A percentile compares a stretch with the other conserved stretches of the same genome.
phyloP scores from a whole-genome alignment of 257 asterid genomes.

The Dorcoceras hygrometricum region DNA sequence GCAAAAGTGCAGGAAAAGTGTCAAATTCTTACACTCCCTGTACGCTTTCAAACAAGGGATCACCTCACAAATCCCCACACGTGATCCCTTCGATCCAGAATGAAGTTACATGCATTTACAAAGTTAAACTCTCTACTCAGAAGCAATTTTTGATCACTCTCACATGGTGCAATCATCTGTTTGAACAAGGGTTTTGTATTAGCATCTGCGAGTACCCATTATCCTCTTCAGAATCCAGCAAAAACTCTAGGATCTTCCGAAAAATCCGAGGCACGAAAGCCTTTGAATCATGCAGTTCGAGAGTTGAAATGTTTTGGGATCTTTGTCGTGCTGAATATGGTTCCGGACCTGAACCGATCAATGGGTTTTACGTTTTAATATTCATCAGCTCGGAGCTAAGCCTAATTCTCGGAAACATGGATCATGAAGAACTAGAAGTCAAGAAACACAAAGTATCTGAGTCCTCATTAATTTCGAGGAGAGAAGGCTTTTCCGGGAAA shows the following conservation, averaged over 20 bases:
- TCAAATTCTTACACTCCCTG: slow-evolving; percentile 70
- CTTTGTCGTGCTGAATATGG: slow-evolving; percentile 45
- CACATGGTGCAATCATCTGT: slow-evolving; percentile 43
- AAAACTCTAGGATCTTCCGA: slow-evolving; percentile 24
- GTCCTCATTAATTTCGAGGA: slow-evolving; percentile 44
- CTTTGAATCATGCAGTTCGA: slow-evolving; percentile 34
- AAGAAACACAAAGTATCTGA: slow-evolving; percentile 30
- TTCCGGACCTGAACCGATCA: slow-evolving; percentile 66
- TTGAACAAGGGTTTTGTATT: slow-evolving; percentile 42
- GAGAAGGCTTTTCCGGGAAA: slow-evolving; percentile 48
- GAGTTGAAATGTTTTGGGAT: slow-evolving; percentile 65
- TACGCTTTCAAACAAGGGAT: slow-evolving; percentile 32
- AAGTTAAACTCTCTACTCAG: slow-evolving; percentile 39
- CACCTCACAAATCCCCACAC: slow-evolving; percentile 20
- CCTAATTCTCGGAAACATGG: slow-evolving; percentile 53
- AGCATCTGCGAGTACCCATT: slow-evolving; percentile 40
- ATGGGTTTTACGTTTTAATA: slow-evolving; percentile 44
- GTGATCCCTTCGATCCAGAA: slow-evolving; percentile 39
- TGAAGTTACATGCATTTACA: slow-evolving; percentile 51
- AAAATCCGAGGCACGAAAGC: slow-evolving; percentile 39
- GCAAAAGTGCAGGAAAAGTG: slow-evolving; percentile 65
- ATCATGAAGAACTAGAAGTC: slow-evolving; percentile 26
- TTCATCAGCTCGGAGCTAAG: slow-evolving; percentile 44
- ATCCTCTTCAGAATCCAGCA: slow-evolving; percentile 30
- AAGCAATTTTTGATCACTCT: slow-evolving; percentile 41